Conservation (phyloP, 2,329 filamentous ascomycete species). For the Aspergillus japonicus region DNA sequence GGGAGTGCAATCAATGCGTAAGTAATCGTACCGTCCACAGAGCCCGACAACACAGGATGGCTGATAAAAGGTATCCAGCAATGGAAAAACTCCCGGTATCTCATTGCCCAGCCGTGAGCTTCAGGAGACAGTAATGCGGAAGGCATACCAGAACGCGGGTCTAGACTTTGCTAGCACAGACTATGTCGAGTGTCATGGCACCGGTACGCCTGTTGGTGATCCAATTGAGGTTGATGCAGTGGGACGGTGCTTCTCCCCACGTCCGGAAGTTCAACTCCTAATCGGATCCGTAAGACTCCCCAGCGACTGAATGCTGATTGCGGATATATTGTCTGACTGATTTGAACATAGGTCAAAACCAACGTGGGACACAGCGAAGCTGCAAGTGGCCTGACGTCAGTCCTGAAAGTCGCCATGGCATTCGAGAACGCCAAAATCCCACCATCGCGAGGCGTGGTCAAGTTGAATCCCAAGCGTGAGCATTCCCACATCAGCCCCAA, state of each 20-base stretch:
- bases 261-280: not conserved
- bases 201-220: slow-evolving; percentile 11
- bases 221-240: slow-evolving; percentile 3
- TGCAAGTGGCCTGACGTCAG: slow-evolving; percentile 3
- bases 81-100: slow-evolving; percentile 6
- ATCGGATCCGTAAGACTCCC: too few species aligned
- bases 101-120: not conserved
- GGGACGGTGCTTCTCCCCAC: not conserved
- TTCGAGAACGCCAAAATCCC: too few species aligned
- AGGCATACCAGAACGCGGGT: slow-evolving; percentile 6
- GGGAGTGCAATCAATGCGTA: slow-evolving; percentile 4
- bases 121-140: slow-evolving; percentile 2
- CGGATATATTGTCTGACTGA: not conserved
- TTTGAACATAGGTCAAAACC: slow-evolving; percentile 6
- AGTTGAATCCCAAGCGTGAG: too few species aligned
- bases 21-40: not conserved
- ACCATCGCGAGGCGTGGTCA: too few species aligned
- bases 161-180: not conserved
- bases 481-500: too few species aligned
- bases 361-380: slow-evolving; percentile 11
- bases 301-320: too few species aligned
- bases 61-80: not conserved
- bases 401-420: too few species aligned
- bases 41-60: too few species aligned
- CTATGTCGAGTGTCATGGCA: slow-evolving; percentile 15